Evolutionary conservation across 257 asterid genomes (phyloP).

Genomic region (Nicotiana attenuata): DNA sequence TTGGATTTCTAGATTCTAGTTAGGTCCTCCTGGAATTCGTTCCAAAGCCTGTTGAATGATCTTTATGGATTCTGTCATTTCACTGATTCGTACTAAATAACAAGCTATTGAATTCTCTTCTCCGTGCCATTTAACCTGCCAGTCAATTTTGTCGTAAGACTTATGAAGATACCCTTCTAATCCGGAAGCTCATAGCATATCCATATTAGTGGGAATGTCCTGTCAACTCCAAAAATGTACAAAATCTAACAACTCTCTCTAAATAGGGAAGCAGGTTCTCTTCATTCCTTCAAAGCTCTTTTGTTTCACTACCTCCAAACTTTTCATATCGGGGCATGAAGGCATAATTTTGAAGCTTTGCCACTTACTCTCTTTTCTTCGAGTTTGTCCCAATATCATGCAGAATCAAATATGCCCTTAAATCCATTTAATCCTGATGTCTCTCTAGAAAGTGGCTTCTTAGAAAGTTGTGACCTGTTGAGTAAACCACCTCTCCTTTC

Average conservation of each 20-base stretch:
- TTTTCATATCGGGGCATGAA: neutral
- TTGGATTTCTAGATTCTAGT: neutral
- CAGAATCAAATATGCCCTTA: neutral
- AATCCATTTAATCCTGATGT: neutral
- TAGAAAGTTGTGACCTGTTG: conserved; percentile 5
- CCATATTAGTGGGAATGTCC: neutral
- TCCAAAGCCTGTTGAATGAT: neutral
- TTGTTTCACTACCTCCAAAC: neutral
- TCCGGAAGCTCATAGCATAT: neutral
- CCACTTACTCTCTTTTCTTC: neutral
- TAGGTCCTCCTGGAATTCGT: neutral
- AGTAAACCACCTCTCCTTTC: neutral
- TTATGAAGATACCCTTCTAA: neutral
- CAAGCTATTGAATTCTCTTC: neutral
- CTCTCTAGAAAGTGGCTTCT: neutral
- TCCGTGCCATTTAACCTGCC: neutral
- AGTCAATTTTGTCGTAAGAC: neutral
- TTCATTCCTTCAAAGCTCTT: neutral
- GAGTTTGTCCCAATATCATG: neutral
- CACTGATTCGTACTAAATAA: neutral
- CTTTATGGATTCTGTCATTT: neutral
- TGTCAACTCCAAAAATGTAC: neutral
- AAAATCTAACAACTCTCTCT: neutral
- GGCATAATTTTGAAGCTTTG: neutral
- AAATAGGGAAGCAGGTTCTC: neutral